Conservation (phyloP, 2,329 filamentous ascomycete species). For the Pseudocercospora eumusae region DNA sequence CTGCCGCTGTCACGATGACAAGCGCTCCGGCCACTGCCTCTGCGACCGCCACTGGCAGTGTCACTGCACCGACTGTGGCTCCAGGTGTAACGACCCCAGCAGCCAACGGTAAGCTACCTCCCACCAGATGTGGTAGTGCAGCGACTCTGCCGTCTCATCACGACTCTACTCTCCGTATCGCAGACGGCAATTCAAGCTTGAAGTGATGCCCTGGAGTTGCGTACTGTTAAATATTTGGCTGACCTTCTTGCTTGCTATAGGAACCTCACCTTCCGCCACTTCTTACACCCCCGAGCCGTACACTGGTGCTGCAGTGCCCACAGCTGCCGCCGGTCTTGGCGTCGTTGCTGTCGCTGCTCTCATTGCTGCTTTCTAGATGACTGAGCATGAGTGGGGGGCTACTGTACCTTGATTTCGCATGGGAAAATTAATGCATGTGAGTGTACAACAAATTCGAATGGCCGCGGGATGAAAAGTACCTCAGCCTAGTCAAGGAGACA, state of each 20-base stretch:
- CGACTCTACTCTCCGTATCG: too few species aligned
- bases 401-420: background rate
- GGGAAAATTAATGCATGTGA: background rate
- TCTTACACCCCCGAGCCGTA: conserved; percentile 16
- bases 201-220: too few species aligned
- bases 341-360: conserved; percentile 16
- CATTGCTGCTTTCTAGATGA: conserved; percentile 17
- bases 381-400: background rate
- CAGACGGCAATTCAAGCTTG: too few species aligned
- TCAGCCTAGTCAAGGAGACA: background rate
- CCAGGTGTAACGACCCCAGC: conserved; percentile 4
- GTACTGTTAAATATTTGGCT: too few species aligned
- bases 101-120: background rate
- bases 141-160: too few species aligned
- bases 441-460: background rate
- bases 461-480: too few species aligned
- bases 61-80: conserved; percentile 2
- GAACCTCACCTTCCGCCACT: conserved; percentile 5
- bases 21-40: conserved; percentile 3
- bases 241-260: too few species aligned
- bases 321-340: conserved; percentile 17
- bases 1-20: background rate
- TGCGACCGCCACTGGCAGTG: conserved; percentile 3
- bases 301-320: conserved; percentile 15
- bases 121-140: too few species aligned